phyloP scores from a whole-genome alignment of 2,329 filamentous ascomycete genomes.

The Colletotrichum noveboracense region DNA sequence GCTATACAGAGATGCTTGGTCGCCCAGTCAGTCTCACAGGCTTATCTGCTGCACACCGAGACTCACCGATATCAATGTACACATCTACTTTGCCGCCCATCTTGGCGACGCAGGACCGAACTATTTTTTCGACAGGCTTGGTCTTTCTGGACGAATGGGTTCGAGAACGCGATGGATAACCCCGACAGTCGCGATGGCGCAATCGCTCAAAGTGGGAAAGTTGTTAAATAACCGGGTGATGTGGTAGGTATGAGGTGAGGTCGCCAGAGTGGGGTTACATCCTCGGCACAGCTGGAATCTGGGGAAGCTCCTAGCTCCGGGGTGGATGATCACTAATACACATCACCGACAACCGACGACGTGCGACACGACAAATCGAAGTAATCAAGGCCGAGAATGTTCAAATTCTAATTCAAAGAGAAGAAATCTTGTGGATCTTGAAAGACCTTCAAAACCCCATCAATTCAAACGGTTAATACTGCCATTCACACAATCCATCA shows the following conservation, averaged over 20 bases:
- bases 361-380: background rate
- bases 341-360: background rate
- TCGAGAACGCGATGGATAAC: background rate
- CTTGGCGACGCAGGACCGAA: constrained; percentile 14
- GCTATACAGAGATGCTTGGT: constrained; percentile 68
- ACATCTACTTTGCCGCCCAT: constrained; percentile 70
- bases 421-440: background rate
- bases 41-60: background rate
- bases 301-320: background rate
- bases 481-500: background rate
- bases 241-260: background rate
- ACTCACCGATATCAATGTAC: constrained; percentile 70
- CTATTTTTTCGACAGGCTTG: background rate
- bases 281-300: constrained; percentile 11
- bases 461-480: background rate
- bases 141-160: background rate
- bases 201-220: background rate
- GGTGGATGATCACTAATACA: constrained; percentile 10
- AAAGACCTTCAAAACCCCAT: background rate
- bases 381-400: background rate
- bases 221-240: background rate
- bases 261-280: constrained; percentile 2
- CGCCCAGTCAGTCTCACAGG: background rate
- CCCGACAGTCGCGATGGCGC: background rate
- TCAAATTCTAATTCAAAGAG: rapidly evolving